phyloP scores from a whole-genome alignment of 306 rosid genomes.

The Vigna nakashimae region DNA sequence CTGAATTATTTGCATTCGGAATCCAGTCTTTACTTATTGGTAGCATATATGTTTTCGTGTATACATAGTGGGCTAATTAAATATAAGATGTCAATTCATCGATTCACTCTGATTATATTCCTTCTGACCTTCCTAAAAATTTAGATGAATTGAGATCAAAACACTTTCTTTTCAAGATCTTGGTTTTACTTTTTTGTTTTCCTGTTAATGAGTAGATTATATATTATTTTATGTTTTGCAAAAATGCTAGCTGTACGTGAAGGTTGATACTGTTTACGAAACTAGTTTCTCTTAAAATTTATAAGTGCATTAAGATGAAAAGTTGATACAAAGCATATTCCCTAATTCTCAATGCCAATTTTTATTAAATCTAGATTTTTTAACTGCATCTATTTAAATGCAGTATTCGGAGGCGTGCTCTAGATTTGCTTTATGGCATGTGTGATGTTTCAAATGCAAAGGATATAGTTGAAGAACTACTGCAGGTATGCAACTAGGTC shows the following conservation, averaged over 20 bases:
- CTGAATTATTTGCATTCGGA: conserved; percentile 24
- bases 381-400: conserved; percentile 45
- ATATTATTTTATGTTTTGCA: neutral
- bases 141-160: neutral
- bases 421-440: conserved; percentile 99
- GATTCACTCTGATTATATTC: conserved; percentile 11
- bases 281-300: conserved; percentile 1
- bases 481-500: conserved; percentile 72
- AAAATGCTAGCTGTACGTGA: neutral
- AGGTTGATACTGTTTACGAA: neutral
- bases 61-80: conserved; percentile 6
- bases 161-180: neutral
- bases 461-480: conserved; percentile 96
- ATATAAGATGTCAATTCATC: conserved; percentile 17
- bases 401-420: conserved; percentile 99
- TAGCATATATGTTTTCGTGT: neutral
- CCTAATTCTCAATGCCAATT: neutral
- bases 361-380: conserved; percentile 33
- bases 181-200: neutral
- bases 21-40: conserved; percentile 1
- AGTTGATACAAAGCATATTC: conserved; percentile 10
- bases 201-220: neutral
- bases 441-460: conserved; percentile 99
- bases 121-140: neutral
- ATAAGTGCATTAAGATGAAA: neutral